Evolutionary conservation across 1,284 basidiomycete species (phyloP).

Genomic region (Cutaneotrichosporon mucoides): DNA sequence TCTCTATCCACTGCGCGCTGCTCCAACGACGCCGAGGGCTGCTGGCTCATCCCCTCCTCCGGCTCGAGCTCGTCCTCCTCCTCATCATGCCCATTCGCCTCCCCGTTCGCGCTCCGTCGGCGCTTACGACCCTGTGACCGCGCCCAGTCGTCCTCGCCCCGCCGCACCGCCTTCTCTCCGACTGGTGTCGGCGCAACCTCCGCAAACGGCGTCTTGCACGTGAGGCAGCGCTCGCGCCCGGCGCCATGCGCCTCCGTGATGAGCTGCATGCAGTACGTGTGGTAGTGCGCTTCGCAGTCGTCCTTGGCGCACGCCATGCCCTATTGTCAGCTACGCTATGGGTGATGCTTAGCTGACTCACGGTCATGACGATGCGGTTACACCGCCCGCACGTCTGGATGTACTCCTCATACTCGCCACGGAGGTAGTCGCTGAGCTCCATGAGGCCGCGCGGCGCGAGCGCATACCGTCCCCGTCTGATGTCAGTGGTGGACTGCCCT

Average conservation of each 20-base stretch:
- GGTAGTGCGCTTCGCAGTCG: slow-evolving; percentile 36
- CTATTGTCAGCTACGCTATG: slow-evolving; percentile 18
- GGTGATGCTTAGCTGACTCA: slow-evolving; percentile 16
- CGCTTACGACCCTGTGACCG: slow-evolving; percentile 10
- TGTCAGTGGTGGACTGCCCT: not conserved
- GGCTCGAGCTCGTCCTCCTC: slow-evolving; percentile 15
- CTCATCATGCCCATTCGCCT: slow-evolving; percentile 19
- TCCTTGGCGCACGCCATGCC: slow-evolving; percentile 30
- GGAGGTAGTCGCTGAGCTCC: slow-evolving; percentile 42
- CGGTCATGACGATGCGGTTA: slow-evolving; percentile 32
- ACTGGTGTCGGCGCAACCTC: slow-evolving; percentile 20
- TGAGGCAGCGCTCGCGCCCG: slow-evolving; percentile 26
- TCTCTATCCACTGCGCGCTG: not conserved
- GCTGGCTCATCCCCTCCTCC: not conserved
- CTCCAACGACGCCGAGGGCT: not conserved
- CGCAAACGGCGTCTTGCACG: slow-evolving; percentile 24
- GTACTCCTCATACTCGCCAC: slow-evolving; percentile 32
- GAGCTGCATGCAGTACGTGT: slow-evolving; percentile 33
- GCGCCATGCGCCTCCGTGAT: not conserved
- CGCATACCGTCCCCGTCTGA: slow-evolving; percentile 40
- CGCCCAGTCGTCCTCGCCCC: slow-evolving; percentile 29
- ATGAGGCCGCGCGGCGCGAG: slow-evolving; percentile 37
- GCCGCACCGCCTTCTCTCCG: slow-evolving; percentile 38
- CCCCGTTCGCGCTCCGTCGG: slow-evolving; percentile 18
- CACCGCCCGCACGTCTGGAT: slow-evolving; percentile 36